phyloP scores from a whole-genome alignment of 2,329 filamentous ascomycete genomes.

The Colletotrichum viniferum region DNA sequence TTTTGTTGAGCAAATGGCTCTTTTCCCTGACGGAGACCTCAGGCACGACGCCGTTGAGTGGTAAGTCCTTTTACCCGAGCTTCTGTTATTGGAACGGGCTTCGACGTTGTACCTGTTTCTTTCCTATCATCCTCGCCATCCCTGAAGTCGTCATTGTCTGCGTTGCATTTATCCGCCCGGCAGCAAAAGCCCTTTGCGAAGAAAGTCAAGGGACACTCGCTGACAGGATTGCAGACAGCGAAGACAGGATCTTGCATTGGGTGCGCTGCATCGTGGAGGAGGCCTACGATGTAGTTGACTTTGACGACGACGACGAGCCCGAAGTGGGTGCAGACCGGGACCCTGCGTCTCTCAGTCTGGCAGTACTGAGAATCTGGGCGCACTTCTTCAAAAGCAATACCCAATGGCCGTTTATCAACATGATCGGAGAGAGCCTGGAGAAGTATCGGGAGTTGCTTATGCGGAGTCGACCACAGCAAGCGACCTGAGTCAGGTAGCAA shows the following conservation, averaged over 20 bases:
- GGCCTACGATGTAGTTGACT: conserved; percentile 41
- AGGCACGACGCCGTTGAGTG: conserved; percentile 27
- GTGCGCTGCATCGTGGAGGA: conserved; percentile 50
- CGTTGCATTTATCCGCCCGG: neutral
- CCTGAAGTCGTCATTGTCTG: neutral
- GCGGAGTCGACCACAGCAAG: neutral
- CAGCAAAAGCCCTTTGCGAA: accelerated
- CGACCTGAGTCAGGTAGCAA: neutral
- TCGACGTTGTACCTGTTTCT: neutral
- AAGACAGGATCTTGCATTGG: conserved; percentile 51
- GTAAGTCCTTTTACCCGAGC: conserved; percentile 21
- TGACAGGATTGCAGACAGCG: conserved; percentile 34
- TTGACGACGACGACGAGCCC: conserved; percentile 40
- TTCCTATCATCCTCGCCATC: accelerated
- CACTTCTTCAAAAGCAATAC: conserved; percentile 52
- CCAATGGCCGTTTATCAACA: conserved; percentile 52
- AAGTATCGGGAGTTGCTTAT: conserved; percentile 33
- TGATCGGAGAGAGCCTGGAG: conserved; percentile 45
- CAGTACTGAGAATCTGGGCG: conserved; percentile 49
- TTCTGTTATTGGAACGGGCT: neutral
- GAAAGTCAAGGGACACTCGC: too few relatives aligned
- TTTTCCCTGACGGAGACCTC: conserved; percentile 28
- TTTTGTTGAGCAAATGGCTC: conserved; percentile 58
- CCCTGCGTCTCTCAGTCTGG: conserved; percentile 37
- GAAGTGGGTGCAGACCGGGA: conserved; percentile 21